A percentile compares a stretch with the other conserved stretches of the same genome.
Evolutionary conservation across 352 stramenopile species (phyloP).

Genomic region (Phytophthora constricta): DNA sequence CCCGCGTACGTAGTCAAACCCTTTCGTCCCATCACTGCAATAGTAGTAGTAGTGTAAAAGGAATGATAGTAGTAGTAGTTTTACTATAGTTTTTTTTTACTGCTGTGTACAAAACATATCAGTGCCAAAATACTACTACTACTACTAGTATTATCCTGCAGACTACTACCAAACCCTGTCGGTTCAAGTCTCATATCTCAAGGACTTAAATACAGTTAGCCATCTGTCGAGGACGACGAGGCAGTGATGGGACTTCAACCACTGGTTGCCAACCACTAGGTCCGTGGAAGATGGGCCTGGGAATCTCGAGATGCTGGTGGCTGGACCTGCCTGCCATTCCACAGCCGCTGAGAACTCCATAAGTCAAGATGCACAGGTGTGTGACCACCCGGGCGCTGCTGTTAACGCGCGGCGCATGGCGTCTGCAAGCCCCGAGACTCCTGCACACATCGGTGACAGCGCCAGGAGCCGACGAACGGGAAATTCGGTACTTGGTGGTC

Average conservation of each 20-base stretch:
- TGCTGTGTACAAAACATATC: too few relatives aligned
- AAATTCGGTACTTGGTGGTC: slow-evolving; percentile 68
- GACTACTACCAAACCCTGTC: too few relatives aligned
- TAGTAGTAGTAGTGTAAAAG: too few relatives aligned
- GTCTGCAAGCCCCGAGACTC: slow-evolving; percentile 5
- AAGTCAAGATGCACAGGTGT: slow-evolving; percentile 24
- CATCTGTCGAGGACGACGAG: too few relatives aligned
- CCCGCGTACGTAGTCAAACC: not conserved
- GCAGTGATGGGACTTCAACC: too few relatives aligned
- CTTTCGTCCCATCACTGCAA: not conserved
- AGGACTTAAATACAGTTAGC: too few relatives aligned
- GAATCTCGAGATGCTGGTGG: not conserved
- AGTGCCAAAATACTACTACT: too few relatives aligned
- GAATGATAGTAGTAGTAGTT: too few relatives aligned
- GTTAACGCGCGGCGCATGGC: not conserved
- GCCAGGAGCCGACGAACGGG: slow-evolving; percentile 3
- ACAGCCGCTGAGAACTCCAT: too few relatives aligned
- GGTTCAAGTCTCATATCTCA: too few relatives aligned
- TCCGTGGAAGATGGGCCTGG: not conserved
- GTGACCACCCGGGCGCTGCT: not conserved
- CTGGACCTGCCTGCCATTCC: not conserved
- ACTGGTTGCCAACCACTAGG: not conserved
- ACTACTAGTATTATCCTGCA: too few relatives aligned
- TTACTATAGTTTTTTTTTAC: too few relatives aligned
- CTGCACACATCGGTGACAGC: slow-evolving; percentile 21